Evolutionary conservation across 768 basidiomycete species (phyloP).

Genomic region (Hygrocybe punicea): DNA sequence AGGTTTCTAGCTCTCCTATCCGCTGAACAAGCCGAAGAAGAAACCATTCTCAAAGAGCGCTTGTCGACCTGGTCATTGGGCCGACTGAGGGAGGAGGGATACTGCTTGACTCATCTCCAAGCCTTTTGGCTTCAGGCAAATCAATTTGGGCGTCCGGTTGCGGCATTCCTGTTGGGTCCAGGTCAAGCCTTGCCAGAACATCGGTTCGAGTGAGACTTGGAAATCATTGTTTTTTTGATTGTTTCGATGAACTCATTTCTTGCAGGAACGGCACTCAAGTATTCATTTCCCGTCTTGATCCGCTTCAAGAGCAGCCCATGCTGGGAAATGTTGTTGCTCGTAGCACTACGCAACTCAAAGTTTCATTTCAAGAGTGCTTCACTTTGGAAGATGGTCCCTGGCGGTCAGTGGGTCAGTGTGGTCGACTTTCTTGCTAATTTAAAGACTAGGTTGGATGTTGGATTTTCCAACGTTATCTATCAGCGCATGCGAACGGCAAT

Average conservation of each 20-base stretch:
- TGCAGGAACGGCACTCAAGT: conserved; percentile 70
- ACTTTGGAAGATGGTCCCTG: conserved; percentile 49
- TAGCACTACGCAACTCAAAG: conserved; percentile 50
- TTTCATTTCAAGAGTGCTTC: conserved; percentile 53
- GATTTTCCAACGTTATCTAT: conserved; percentile 60
- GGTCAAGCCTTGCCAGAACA: conserved; percentile 62
- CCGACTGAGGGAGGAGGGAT: conserved; percentile 65
- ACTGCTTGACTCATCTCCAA: conserved; percentile 59
- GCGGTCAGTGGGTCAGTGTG: conserved; percentile 28
- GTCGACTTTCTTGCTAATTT: background rate
- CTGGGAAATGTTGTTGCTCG: conserved; percentile 54
- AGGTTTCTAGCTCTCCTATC: conserved; percentile 50
- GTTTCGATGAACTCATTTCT: conserved; percentile 1
- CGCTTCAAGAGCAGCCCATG: conserved; percentile 50
- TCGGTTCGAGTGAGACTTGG: conserved; percentile 65
- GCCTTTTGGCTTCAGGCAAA: conserved; percentile 69
- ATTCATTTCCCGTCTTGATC: conserved; percentile 60
- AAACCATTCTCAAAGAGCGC: conserved; percentile 57
- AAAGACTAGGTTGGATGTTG: conserved; percentile 55
- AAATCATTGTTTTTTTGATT: background rate
- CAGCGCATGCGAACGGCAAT: conserved; percentile 72
- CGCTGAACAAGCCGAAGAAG: conserved; percentile 64
- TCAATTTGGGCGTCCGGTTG: conserved; percentile 62
- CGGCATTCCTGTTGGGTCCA: conserved; percentile 61
- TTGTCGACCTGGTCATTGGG: conserved; percentile 64